Percentiles rank a stretch among this genome's conserved stretches.
Conservation (phyloP, 1,284 basidiomycete genomes). For the Omphalotus olearius region DNA sequence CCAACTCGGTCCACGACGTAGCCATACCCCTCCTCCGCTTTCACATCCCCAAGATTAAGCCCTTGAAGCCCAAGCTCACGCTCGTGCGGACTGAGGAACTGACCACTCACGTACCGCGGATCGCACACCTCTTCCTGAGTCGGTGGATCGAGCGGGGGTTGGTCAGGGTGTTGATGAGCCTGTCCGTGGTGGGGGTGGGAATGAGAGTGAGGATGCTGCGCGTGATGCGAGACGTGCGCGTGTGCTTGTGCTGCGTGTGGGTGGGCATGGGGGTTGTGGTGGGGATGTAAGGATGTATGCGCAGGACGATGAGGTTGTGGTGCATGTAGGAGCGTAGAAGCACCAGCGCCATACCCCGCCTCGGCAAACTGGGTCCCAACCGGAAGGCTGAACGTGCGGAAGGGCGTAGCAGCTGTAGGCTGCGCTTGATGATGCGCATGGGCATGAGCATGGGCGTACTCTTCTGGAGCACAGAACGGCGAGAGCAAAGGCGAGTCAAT, state of each 20-base stretch:
- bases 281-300: not conserved
- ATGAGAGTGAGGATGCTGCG: not conserved
- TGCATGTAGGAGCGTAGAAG: no score
- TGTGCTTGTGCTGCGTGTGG: not conserved
- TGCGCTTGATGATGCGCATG: no score
- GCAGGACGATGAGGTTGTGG: no score
- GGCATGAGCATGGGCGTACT: not conserved
- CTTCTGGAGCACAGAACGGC: not conserved
- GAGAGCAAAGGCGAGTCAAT: slow-evolving; percentile 4
- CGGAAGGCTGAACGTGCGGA: not conserved
- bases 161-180: not conserved
- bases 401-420: not conserved
- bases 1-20: not conserved
- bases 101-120: slow-evolving; percentile 5
- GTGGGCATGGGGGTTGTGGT: not conserved
- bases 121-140: not conserved
- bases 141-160: not conserved
- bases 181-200: not conserved
- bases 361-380: not conserved
- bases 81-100: not conserved
- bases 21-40: not conserved
- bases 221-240: not conserved
- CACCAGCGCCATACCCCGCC: no score
- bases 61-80: not conserved
- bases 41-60: not conserved